phyloP scores from a whole-genome alignment of 1,284 basidiomycete species.

The Cystobasidium pallidum region DNA sequence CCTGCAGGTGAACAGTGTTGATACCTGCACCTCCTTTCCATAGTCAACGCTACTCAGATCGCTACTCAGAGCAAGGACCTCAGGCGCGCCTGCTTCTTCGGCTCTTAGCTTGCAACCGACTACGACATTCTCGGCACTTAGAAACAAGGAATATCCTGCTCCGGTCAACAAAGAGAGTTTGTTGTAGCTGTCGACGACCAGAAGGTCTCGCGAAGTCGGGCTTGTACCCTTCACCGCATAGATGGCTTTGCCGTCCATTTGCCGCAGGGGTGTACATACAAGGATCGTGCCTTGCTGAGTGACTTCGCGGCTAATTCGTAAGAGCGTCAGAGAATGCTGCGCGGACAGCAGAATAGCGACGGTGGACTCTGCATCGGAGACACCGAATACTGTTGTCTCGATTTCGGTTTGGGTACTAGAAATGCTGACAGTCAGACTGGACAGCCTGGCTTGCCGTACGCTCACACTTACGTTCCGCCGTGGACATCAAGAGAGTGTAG shows the following conservation, averaged over 20 bases:
- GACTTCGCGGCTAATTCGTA: background rate
- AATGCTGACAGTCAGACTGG: background rate
- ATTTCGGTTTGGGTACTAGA: background rate
- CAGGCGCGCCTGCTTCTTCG: background rate
- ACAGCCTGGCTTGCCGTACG: background rate
- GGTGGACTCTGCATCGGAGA: background rate
- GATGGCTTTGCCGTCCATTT: background rate
- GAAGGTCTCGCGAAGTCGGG: background rate
- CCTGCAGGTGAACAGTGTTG: background rate
- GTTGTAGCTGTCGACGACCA: background rate
- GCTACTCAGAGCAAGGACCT: background rate
- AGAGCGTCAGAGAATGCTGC: background rate
- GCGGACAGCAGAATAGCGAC: background rate
- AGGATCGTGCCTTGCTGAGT: background rate
- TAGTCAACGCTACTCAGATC: background rate
- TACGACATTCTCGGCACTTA: background rate
- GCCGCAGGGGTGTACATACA: conserved; percentile 44
- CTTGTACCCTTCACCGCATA: background rate
- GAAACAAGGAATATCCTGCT: background rate
- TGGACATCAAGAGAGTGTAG: background rate
- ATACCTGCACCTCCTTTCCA: background rate
- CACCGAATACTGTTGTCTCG: background rate
- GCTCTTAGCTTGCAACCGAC: background rate
- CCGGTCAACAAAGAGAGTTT: background rate
- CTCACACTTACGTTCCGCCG: background rate